Evolutionary conservation across 192 early-diverging fungal species (phyloP).

Genomic region (Linnemannia zychae): DNA sequence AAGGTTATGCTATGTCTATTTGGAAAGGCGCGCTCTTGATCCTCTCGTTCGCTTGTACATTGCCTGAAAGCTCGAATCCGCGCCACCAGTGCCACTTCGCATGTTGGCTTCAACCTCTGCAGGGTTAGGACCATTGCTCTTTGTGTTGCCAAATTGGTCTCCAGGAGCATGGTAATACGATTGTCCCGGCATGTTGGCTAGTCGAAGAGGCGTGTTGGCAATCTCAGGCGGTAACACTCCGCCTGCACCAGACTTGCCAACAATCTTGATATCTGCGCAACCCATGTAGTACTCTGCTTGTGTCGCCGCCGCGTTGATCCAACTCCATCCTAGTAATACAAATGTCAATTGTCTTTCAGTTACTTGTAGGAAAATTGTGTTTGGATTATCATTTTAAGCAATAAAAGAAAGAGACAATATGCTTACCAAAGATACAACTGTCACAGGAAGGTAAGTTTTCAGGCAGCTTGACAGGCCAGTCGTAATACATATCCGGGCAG

Average conservation of each 20-base stretch:
- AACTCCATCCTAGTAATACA: constrained; percentile 65
- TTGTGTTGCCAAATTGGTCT: constrained; percentile 39
- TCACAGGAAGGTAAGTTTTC: constrained; percentile 56
- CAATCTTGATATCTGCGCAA: constrained; percentile 79
- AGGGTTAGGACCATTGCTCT: constrained; percentile 26
- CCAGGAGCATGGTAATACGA: constrained; percentile 38
- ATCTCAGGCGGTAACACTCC: constrained; percentile 53
- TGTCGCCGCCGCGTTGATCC: constrained; percentile 80
- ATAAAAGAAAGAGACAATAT: neutral
- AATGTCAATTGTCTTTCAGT: neutral
- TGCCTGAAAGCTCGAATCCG: neutral
- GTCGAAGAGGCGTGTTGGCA: constrained; percentile 14
- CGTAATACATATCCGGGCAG: constrained; percentile 58
- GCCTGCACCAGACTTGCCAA: constrained; percentile 36
- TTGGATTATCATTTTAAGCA: neutral
- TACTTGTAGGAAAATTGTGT: neutral
- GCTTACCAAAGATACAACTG: constrained; percentile 51
- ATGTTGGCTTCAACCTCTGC: constrained; percentile 26
- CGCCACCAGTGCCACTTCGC: constrained; percentile 24
- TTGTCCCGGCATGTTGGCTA: constrained; percentile 48
- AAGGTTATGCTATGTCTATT: neutral
- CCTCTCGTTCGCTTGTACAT: constrained; percentile 10
- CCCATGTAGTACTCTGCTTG: constrained; percentile 81
- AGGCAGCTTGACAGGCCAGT: constrained; percentile 55
- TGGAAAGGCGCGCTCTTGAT: neutral